Evolutionary conservation across 352 stramenopile species (phyloP), one percentile per base, ranked within the genome.

Genomic region (Phytophthora chlamydospora): DNA sequence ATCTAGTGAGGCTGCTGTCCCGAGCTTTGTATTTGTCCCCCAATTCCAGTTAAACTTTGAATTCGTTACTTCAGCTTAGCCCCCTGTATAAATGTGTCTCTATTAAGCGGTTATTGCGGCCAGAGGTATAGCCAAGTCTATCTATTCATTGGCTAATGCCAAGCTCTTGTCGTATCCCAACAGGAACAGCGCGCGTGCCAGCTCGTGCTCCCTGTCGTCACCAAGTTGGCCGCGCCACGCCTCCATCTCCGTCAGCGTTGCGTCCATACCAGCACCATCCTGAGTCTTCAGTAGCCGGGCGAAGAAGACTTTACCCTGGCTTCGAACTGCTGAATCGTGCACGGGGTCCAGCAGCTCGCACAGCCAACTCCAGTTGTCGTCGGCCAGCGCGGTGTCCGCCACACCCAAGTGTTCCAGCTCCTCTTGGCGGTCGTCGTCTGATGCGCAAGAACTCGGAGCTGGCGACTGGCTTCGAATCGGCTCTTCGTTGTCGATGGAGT

Each of bases 111-210:
- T 16, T 19, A 13, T 16, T 42, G 17, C 44, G 16, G 21, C 8
- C 16, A 13, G 27, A 35, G 29, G 19, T 49, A 17, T 47, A n/a
- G 38, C 27, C 58, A 16, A 36, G n/a, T 43, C 45, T 58, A 14
- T 71, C 27, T 61, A 58, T 70, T 51, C 65, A 41, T 24, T 24
- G 21, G 32, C 43, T 40, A 77, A 44, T 33, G 51, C 51, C 50
- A 80, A 57, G 27, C 56, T 71, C 60, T 80, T 80, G 50, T 80
- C 72, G 36, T 74, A 53, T n/a, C 68, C 72, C 0, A 80, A 14
- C 48, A 80, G 44, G 43, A 74, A 71, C 38, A 80, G 33, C 10
- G 72, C 68, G 14, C 57, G 51, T 29, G 48, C 52, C 17, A 73
- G 49, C 36, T 80, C 31, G 1, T 42, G 62, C 16, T 79, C 62